Base-by-base conservation (phyloP, 2,329 filamentous ascomycete genomes). In the Nannizziopsis barbatae region DNA sequence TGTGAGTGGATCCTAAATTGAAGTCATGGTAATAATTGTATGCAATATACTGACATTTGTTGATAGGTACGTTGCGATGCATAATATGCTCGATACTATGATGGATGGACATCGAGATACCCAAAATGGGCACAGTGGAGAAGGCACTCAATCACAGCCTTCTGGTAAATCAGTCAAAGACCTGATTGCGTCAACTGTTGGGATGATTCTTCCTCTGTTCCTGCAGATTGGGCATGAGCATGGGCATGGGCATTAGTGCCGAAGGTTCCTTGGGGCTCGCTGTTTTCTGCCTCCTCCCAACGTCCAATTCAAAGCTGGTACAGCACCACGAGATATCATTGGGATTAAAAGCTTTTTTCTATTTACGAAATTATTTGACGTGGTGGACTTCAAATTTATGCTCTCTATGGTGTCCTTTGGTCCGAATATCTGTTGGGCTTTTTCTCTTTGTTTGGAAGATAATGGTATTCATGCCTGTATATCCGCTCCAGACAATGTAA, bases 61-160 rank as follows among this genome's bases (percentile, higher is more conserved):
- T 11, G 22, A 7, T 54, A 93, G 87, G 58, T 95, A 96, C 61
- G 92, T 98, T 38, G 92, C 92, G 1, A 95, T 96, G 89, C 92
- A 98, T 62, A 88, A 89, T 0, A 95, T 96, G 87, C 86, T 93
- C 62, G 89, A 95, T 60, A 70, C 68, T 46, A 62, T 62, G n/a
- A 57, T 62, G 15, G 60, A 58, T 30, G 57, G 58, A 4, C 53
- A 61, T 10, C 63, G 62, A 9, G 62, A 67, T 32, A 48, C 59
- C 12, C 58, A 62, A n/a, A 71, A 71, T 51, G 69, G 69, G 40
- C 71, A 70, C 49, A 58, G 62, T 15, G 22, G 22, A 3, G 68
- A 71, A 44, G 55, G 63, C 15, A 60, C 68, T 40, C 66, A 67
- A 18, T 50, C 60, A 3, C 61, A 61, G 51, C 52, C 49, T 30